Conservation (phyloP, 257 asterid species). For the Cinchona pubescens region DNA sequence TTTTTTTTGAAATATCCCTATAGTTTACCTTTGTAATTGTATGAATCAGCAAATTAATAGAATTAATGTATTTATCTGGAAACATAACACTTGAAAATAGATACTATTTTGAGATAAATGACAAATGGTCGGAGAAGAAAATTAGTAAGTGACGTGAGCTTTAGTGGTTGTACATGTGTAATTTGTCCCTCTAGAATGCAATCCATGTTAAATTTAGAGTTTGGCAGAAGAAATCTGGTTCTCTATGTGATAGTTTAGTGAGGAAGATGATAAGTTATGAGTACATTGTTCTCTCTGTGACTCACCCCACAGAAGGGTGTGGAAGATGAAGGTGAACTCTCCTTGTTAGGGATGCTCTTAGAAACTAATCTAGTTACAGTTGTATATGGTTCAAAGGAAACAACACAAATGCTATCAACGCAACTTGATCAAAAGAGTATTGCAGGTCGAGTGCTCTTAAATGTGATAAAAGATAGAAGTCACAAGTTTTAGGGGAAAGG, state of each 20-base stretch:
- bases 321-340: not conserved
- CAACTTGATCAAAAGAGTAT: not conserved
- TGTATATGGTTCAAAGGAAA: not conserved
- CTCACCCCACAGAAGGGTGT: not conserved
- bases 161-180: not conserved
- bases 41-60: not conserved
- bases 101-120: not conserved
- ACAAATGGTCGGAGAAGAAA: not conserved
- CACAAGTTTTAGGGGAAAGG: not conserved
- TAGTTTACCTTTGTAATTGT: not conserved
- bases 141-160: not conserved
- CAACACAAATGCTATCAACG: not conserved
- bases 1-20: not conserved
- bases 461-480: not conserved
- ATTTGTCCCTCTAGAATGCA: not conserved
- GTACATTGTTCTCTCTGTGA: not conserved
- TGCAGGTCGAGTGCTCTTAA: not conserved
- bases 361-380: not conserved
- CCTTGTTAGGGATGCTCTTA: not conserved
- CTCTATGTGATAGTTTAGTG: not conserved
- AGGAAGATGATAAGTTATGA: not conserved
- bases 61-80: not conserved
- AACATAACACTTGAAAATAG: not conserved
- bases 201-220: not conserved
- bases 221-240: not conserved